A percentile compares a stretch with the other conserved stretches of the same genome.
phyloP scores from a whole-genome alignment of 139 green algal species.

The Chlamydomonas sphaeroides region DNA sequence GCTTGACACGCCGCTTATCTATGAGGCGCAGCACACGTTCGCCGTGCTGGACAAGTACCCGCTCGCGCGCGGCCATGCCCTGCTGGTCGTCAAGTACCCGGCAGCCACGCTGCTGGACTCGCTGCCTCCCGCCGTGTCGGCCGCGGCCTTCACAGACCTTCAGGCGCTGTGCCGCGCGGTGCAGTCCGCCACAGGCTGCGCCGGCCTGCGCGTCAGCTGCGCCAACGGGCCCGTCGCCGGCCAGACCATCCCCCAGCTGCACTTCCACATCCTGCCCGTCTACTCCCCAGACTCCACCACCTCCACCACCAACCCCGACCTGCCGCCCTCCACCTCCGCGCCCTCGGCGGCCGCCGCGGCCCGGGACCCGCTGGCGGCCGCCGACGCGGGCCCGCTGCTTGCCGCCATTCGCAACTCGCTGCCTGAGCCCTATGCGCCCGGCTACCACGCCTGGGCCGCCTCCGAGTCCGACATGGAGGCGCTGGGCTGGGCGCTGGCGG shows the following conservation, averaged over 20 bases:
- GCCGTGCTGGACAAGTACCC: conserved; percentile 55
- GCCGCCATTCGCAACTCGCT: conserved; percentile 51
- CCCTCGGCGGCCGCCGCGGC: background rate
- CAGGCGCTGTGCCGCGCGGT: conserved; percentile 49
- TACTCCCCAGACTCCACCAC: conserved; percentile 5
- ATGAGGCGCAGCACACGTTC: conserved; percentile 45
- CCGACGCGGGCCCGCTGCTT: conserved; percentile 41
- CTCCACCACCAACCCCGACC: background rate
- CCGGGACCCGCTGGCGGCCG: background rate
- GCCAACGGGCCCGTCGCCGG: conserved; percentile 55
- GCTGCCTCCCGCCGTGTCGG: conserved; percentile 25
- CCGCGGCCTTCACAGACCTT: conserved; percentile 45
- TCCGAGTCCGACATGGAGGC: conserved; percentile 47
- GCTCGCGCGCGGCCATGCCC: conserved; percentile 42
- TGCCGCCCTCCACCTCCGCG: background rate
- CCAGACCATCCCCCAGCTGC: conserved; percentile 62
- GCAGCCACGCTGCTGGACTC: conserved; percentile 54
- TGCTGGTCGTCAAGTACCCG: conserved; percentile 56
- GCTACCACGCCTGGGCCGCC: conserved; percentile 47
- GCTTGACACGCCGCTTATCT: conserved; percentile 39
- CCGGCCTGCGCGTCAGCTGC: conserved; percentile 44
- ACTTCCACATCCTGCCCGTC: conserved; percentile 64
- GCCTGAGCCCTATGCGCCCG: conserved; percentile 24
- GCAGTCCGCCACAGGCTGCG: conserved; percentile 47
- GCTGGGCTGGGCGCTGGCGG: conserved; percentile 49